Conservation (phyloP, 805 yeast species). For the Wickerhamomyces silvicola region DNA sequence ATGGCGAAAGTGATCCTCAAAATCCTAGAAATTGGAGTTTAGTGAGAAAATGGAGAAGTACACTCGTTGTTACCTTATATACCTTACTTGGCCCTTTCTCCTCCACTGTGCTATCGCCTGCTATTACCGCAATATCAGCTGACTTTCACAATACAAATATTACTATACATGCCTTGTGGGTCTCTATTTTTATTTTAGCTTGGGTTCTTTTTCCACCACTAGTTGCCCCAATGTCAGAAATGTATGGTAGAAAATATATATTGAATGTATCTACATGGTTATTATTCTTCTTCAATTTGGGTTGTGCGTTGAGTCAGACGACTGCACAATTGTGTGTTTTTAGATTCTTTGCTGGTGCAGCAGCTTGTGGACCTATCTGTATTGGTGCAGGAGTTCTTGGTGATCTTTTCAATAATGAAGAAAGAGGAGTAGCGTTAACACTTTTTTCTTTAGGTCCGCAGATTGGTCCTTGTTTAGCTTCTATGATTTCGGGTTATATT, state of each 20-base stretch:
- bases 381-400: conserved; percentile 67
- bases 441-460: conserved; percentile 43
- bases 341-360: conserved; percentile 59
- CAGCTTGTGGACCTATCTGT: conserved; percentile 61
- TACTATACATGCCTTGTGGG: conserved; percentile 39
- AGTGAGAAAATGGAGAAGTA: conserved; percentile 34
- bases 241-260: conserved; percentile 49
- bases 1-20: conserved; percentile 50
- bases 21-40: conserved; percentile 61
- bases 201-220: conserved; percentile 60
- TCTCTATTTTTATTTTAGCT: conserved; percentile 54
- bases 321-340: conserved; percentile 51
- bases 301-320: conserved; percentile 50
- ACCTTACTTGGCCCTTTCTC: conserved; percentile 57
- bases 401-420: conserved; percentile 47
- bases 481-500: conserved; percentile 50
- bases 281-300: conserved; percentile 43
- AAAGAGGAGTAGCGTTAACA: conserved; percentile 51
- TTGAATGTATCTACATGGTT: conserved; percentile 45
- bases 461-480: conserved; percentile 57
- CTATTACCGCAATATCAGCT: conserved; percentile 40
- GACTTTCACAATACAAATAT: conserved; percentile 36
- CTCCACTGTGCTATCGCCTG: conserved; percentile 59
- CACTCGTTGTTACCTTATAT: conserved; percentile 44
- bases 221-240: conserved; percentile 57